Evolutionary conservation across 2,329 filamentous ascomycete species (phyloP), one percentile per base, ranked within the genome.

Genomic region (Ceratocystis huliohia): DNA sequence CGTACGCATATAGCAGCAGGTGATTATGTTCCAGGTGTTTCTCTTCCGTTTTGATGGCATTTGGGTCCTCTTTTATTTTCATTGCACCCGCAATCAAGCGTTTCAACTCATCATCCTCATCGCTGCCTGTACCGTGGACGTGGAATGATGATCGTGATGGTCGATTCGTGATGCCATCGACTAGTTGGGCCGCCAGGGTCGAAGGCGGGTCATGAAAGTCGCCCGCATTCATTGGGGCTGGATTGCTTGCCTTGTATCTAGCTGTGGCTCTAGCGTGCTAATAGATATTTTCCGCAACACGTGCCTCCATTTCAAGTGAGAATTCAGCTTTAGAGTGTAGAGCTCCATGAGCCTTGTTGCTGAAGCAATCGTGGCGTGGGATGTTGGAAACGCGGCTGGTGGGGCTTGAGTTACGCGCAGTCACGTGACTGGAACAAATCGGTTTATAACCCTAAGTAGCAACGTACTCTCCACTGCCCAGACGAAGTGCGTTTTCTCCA

Each of bases 161-260:
- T 22, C 45, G 48, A 37, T 63, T 33, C 37, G 41, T 20, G 28
- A 44, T 61, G 63, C 63, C 63, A 73, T 89, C 87, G 69, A 94
- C 90, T 67, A 96, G 85, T 75, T 95, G 89, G 13, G 90, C 90
- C 64, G 92, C 91, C 72, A 96, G 81, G 8, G 91, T 95, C 17
- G 92, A 96, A 13, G 91, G 88, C 48, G 85, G 84, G 59, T 79
- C 77, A 8, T 70, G 72, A 22, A 44, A 44, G 46, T 46, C 37
- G 64, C 37, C 37, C 37, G 37, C 37, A 41, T 64, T 61, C 44
- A 53, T 53, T 48, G 62, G 22, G 28, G n/a, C 37, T n/a, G 62
- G 28, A n/a, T 28, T 45, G 25, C 17, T 62, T 62, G 30, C 22
- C 22, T 53, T 37, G 28, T 53, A 13, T 53, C 41, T 46, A 13